A percentile compares a stretch with the other conserved stretches of the same genome.
Conservation (phyloP, 2,329 filamentous ascomycete species). For the Aureobasidium zeae region DNA sequence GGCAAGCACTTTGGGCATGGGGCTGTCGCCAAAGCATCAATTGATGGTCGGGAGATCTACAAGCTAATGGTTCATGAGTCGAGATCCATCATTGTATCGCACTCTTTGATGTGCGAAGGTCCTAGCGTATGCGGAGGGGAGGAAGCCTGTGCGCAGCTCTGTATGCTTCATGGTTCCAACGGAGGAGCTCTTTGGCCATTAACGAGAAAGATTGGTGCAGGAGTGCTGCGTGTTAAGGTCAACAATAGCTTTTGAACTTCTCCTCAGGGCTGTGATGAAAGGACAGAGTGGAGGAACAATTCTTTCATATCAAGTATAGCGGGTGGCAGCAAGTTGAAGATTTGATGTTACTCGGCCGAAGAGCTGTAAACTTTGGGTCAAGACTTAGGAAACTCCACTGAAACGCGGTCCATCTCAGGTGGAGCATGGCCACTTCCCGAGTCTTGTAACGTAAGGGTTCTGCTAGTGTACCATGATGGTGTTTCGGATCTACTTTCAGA, state of each 20-base stretch:
- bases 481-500: no score
- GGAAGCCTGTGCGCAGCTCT: conserved; percentile 8
- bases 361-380: not conserved
- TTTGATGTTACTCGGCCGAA: not conserved
- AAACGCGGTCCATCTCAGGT: not conserved
- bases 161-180: not conserved
- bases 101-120: not conserved
- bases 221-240: no score
- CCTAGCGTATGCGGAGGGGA: conserved; percentile 7
- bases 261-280: not conserved
- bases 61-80: not conserved
- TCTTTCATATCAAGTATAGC: not conserved
- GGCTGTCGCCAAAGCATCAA: no score
- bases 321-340: not conserved
- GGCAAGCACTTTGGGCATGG: no score
- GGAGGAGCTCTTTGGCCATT: not conserved
- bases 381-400: not conserved
- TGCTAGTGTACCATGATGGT: conserved; percentile 7
- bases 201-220: not conserved
- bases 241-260: no score
- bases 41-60: no score
- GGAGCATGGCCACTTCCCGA: not conserved
- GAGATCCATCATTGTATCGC: not conserved
- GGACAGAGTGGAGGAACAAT: not conserved
- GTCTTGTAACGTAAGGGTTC: not conserved